These are phyloP conservation scores for Neonectria punicea DNA, from an alignment of 2,329 filamentous ascomycete species.

Conservation along the genomic window DNA sequence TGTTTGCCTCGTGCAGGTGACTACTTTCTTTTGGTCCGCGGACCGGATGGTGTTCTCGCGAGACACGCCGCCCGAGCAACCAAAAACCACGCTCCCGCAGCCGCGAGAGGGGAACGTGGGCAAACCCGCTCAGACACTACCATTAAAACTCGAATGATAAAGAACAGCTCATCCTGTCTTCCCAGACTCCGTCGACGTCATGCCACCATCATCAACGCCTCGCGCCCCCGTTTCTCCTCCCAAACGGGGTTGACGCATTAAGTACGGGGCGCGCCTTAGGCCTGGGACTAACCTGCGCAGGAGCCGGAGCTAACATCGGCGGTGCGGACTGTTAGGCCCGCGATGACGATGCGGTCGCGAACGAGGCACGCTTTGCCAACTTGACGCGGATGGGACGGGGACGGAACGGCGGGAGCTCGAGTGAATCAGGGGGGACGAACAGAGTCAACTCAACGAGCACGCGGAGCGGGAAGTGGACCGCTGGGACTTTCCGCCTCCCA, in stretches of 20 bases:
- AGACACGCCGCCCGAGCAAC: neutral
- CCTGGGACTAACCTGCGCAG: no score
- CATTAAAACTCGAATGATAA: no score
- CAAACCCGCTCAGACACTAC: no score
- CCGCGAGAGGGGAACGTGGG: no score
- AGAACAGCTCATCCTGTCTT: neutral
- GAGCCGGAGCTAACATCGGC: no score
- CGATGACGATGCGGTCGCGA: neutral
- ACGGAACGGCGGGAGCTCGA: no score
- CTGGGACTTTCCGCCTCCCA: slow-evolving; percentile 6
- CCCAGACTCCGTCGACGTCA: neutral
- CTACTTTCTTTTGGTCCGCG: neutral
- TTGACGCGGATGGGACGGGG: no score
- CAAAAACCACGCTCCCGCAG: neutral
- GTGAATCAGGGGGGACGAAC: neutral
- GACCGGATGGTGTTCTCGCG: neutral
- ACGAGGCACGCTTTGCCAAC: no score
- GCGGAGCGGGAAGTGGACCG: slow-evolving; percentile 12
- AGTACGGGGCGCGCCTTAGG: no score
- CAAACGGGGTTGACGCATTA: no score
- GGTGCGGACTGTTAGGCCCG: neutral
- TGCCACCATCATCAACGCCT: neutral
- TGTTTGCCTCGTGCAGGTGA: neutral
- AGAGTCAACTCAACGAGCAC: no score
- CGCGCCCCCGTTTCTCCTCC: neutral